A percentile compares a stretch with the other conserved stretches of the same genome.
These are phyloP conservation scores for Candida nanaspora DNA, from an alignment of 805 yeast genomes.

Conservation along the genomic window DNA sequence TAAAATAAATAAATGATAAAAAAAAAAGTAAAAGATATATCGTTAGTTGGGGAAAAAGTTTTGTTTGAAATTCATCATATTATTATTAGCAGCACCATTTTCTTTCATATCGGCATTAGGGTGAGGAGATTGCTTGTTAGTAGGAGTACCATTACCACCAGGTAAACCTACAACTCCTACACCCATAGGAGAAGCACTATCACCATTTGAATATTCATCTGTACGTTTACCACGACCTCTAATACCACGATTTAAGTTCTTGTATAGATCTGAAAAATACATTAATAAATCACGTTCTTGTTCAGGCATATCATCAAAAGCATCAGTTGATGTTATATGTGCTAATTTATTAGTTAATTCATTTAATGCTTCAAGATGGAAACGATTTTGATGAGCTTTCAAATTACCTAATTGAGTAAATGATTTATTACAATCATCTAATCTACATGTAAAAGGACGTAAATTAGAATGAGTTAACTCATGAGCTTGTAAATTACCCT, in stretches of 20 bases:
- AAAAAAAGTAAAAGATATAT: not conserved
- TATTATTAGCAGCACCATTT: too few relatives aligned
- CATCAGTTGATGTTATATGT: constrained; percentile 42
- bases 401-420: constrained; percentile 90
- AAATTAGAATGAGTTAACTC: constrained; percentile 70
- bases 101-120: too few relatives aligned
- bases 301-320: constrained; percentile 34
- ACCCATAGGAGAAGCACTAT: too few relatives aligned
- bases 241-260: constrained; percentile 85
- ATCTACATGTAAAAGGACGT: constrained; percentile 71
- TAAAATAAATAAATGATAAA: too few relatives aligned
- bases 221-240: constrained; percentile 72
- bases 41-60: not conserved
- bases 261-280: constrained; percentile 77
- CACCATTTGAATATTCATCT: constrained; percentile 1
- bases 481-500: constrained; percentile 90
- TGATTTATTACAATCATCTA: constrained; percentile 75
- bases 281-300: constrained; percentile 63
- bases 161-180: too few relatives aligned
- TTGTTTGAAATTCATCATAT: not conserved
- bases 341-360: constrained; percentile 62
- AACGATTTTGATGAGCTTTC: constrained; percentile 90
- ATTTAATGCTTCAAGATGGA: constrained; percentile 68
- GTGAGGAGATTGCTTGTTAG: too few relatives aligned
- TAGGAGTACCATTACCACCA: too few relatives aligned